Base-by-base conservation (phyloP, 2,329 filamentous ascomycete genomes). In the Botryotinia convoluta region DNA sequence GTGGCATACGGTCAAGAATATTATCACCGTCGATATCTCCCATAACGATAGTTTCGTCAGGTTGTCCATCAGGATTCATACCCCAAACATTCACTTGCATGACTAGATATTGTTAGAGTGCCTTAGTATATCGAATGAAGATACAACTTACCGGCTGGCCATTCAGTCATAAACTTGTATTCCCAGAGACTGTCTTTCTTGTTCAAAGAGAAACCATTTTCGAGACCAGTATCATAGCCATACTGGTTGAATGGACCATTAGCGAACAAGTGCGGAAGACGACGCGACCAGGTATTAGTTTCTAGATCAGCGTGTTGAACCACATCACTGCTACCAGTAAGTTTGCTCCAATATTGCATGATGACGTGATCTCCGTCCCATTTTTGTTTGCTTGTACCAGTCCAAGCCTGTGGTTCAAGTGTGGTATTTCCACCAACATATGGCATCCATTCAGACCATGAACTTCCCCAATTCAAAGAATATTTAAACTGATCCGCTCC, bases 11-110 rank as follows among this genome's bases (percentile, higher is more conserved):
- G 79, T 92, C 90, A 32, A 91, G 81, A 9, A 91, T 83, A 4
- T 84, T 84, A 78, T 91, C 89, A 39, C 83, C 83, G 77, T 91
- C 87, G 22, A 90, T 85, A 78, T 92, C 90, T 35, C 90, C 90
- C 74, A 86, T 87, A 3, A 90, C 85, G 72, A 84, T 85, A 12
- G 86, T 86, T 74, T 88, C 84, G 79, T 92, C 90, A 0, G 90
- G 89, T 76, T 87, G 82, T 32, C 89, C 88, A 79, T 91, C 86
- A 0, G 86, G 85, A 77, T 91, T 89, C 79, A 91, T 88, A 69
- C 90, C 90, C 90, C 90, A 92, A 8, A 90, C 84, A 76, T 91
- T 92, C 74, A 91, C 82, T 77, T 91, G 89, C 72, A 89, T 42
- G n/a, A 73, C 72, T 73, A 45, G 26, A 63, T 42, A 51, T 48